These are phyloP conservation scores for Serendipita sp. DNA, from an alignment of 768 basidiomycete species.

Conservation along the genomic window DNA sequence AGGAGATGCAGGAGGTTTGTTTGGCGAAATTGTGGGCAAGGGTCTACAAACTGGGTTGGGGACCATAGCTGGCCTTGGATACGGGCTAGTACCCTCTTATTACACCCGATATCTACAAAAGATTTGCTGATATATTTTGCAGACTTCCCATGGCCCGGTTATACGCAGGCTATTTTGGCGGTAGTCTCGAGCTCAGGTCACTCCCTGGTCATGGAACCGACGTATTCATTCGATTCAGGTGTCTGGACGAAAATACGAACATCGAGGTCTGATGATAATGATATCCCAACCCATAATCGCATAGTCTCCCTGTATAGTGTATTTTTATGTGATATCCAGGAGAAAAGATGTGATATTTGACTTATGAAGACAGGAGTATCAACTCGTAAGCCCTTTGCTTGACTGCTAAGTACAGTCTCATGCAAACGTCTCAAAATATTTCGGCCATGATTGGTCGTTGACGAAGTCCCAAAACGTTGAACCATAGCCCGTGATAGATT, in stretches of 20 bases:
- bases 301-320: background rate
- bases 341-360: no score
- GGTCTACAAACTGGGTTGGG: conserved; percentile 68
- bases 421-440: background rate
- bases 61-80: conserved; percentile 81
- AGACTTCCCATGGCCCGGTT: conserved; percentile 14
- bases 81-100: conserved; percentile 28
- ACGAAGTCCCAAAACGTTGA: conserved; percentile 36
- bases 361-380: no score
- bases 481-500: conserved; percentile 54
- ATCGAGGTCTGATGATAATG: conserved; percentile 24
- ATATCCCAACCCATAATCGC: background rate
- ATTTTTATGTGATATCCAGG: background rate
- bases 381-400: no score
- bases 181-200: conserved; percentile 63
- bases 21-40: conserved; percentile 61
- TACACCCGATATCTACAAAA: background rate
- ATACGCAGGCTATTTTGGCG: conserved; percentile 58
- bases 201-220: conserved; percentile 50
- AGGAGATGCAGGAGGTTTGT: conserved; percentile 36
- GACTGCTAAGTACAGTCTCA: background rate
- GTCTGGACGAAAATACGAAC: conserved; percentile 35
- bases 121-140: background rate
- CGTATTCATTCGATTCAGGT: conserved; percentile 37
- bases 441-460: background rate